These are phyloP conservation scores for Blastobotrys aristatus DNA, from an alignment of 1,139 yeast genomes.

Conservation along the genomic window DNA sequence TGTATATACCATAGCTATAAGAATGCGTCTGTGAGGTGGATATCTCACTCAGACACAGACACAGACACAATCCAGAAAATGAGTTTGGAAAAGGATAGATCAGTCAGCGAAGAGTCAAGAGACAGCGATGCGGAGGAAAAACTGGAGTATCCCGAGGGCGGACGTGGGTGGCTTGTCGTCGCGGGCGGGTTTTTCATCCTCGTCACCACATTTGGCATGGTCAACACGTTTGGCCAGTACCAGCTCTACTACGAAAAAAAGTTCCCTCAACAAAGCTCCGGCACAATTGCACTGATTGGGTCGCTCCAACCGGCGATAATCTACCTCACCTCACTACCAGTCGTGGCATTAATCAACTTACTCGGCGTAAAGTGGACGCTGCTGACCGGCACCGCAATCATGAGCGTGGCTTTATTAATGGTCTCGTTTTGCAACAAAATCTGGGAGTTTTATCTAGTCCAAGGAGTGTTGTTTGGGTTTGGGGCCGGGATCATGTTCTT, in stretches of 20 bases:
- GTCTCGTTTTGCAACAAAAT: constrained; percentile 47
- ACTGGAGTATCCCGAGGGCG: constrained; percentile 30
- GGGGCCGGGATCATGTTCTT: constrained; percentile 37
- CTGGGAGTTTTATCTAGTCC: constrained; percentile 52
- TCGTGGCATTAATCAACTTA: constrained; percentile 52
- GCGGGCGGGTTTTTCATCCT: constrained; percentile 26
- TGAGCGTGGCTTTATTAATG: constrained; percentile 46
- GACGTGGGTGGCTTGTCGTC: constrained; percentile 31
- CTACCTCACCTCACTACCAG: constrained; percentile 44
- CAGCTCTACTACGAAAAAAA: constrained; percentile 49
- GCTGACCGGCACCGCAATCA: constrained; percentile 44
- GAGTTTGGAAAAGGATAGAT: not conserved
- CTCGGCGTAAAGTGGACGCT: constrained; percentile 30
- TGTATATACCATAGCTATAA: too few species aligned
- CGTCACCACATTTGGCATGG: constrained; percentile 41
- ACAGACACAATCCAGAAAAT: too few species aligned
- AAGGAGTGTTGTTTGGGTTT: constrained; percentile 48
- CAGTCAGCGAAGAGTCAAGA: not conserved
- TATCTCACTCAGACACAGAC: not conserved
- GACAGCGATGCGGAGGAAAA: not conserved
- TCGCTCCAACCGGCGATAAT: constrained; percentile 45
- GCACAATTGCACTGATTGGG: constrained; percentile 46
- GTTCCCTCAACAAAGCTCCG: constrained; percentile 40
- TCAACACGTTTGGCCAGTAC: constrained; percentile 54
- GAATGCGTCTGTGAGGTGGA: too few species aligned